These are phyloP conservation scores for Dendrocalamus sinicus DNA, from an alignment of 176 grass and related monocot species.

Conservation along the genomic window DNA sequence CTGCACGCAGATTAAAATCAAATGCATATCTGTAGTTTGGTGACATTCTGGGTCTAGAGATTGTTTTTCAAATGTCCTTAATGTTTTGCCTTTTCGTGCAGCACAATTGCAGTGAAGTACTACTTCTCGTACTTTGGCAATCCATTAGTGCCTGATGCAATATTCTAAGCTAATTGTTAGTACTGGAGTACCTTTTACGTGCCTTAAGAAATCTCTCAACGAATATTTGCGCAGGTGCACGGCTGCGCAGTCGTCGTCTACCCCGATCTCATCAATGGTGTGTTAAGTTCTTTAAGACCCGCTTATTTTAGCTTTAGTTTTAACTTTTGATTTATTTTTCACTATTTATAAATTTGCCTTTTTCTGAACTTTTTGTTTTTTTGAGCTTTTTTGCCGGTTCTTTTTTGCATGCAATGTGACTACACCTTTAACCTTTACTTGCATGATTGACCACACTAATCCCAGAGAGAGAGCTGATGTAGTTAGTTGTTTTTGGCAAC, in stretches of 20 bases:
- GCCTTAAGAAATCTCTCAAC: not conserved
- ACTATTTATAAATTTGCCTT: too few relatives aligned
- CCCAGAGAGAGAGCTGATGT: not conserved
- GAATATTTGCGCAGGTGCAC: not conserved
- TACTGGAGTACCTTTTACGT: not conserved
- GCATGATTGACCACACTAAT: not conserved
- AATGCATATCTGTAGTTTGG: not conserved
- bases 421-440: slow-evolving; percentile 12
- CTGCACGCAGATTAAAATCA: not conserved
- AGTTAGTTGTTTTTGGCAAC: not conserved
- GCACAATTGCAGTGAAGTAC: not conserved
- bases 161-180: not conserved
- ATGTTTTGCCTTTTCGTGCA: not conserved
- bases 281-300: not conserved
- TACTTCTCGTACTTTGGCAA: not conserved
- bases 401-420: not conserved
- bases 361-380: too few relatives aligned
- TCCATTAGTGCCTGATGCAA: not conserved
- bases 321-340: too few relatives aligned
- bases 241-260: not conserved
- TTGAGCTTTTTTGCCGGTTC: too few relatives aligned
- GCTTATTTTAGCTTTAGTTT: too few relatives aligned
- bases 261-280: not conserved
- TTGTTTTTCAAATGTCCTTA: not conserved
- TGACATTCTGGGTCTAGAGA: not conserved